Evolutionary conservation across 2,329 filamentous ascomycete species (phyloP), one percentile per base, ranked within the genome.

Genomic region (Colletotrichum siamense): DNA sequence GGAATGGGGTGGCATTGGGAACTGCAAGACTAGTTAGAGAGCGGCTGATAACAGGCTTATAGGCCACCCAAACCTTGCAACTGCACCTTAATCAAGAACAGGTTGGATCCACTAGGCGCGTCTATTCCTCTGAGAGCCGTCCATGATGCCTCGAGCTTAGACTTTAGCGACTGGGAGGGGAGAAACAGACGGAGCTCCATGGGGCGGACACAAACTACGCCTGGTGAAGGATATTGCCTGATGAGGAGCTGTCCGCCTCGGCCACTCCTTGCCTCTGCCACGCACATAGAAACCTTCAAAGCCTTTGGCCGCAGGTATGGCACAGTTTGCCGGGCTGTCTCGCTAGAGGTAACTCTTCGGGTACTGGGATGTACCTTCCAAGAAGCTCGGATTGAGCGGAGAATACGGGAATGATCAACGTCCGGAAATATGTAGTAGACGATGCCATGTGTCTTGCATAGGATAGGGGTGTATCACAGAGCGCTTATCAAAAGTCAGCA

Each of bases 351-450:
- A 16, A 6, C 36, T 18, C 30, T 49, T 16, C 2, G 30, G 49
- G 30, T 34, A 3, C 65, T 32, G 18, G n/a, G 65, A 36, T 68
- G 26, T n/a, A 12, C 28, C 30, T n/a, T 57, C 9, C 12, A 22
- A 57, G 16, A 22, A 26, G 22, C 65, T 55, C 49, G 44, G 28
- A 16, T 18, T 68, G n/a, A 3, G 49, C 26, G 44, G 36, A 66
- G n/a, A 64, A 26, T 64, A 30, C n/a, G 61, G 61, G 24, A 32
- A 64, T 39, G 32, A 22, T 64, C 61, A 65, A 44, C 63, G 63
- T 16, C 44, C 22, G 63, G 36, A 39, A 8, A 32, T 55, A 12
- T 32, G 30, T 34, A 30, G 1, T 30, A 18, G 9, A 32, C 64
- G 26, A 30, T 66, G 26, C 39, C 64, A 65, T 52, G 64, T 52